These are phyloP conservation scores for Dactylellina cionopaga DNA, from an alignment of 2,329 filamentous ascomycete species.

Conservation along the genomic window DNA sequence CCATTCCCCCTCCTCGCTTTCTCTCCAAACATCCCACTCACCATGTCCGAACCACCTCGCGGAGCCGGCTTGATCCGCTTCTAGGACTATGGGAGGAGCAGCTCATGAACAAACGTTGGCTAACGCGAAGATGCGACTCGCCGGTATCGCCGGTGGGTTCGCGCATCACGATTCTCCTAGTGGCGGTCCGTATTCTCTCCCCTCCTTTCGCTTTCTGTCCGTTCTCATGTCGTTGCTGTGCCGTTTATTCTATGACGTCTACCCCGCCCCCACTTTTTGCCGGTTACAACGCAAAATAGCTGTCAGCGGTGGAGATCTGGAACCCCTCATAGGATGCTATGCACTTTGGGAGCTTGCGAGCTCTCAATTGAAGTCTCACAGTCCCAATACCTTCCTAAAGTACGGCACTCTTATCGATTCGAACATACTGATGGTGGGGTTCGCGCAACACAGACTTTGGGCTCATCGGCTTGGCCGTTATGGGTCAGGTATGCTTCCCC, in stretches of 20 bases:
- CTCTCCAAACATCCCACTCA: slow-evolving; percentile 50
- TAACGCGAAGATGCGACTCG: slow-evolving; percentile 57
- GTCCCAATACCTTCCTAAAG: slow-evolving; percentile 7
- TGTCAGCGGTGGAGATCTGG: no score
- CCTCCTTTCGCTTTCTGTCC: slow-evolving; percentile 4
- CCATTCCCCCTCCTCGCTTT: slow-evolving; percentile 19
- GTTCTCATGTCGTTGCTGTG: background rate
- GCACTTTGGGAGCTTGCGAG: background rate
- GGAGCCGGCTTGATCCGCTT: slow-evolving; percentile 48
- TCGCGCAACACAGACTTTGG: slow-evolving; percentile 73
- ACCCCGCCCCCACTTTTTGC: slow-evolving; percentile 47
- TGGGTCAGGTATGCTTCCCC: slow-evolving; percentile 68
- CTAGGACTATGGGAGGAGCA: slow-evolving; percentile 28
- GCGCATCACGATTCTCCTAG: slow-evolving; percentile 54
- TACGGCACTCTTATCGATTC: no score
- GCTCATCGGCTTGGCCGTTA: slow-evolving; percentile 91
- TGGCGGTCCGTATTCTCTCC: slow-evolving; percentile 56
- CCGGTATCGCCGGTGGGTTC: slow-evolving; percentile 57
- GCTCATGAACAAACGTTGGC: slow-evolving; percentile 51
- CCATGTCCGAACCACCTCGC: slow-evolving; percentile 51
- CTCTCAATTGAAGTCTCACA: slow-evolving; percentile 27
- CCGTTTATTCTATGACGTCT: slow-evolving; percentile 40
- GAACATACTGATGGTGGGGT: slow-evolving; percentile 50
- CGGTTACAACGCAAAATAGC: slow-evolving; percentile 11
- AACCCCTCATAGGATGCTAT: no score